These are phyloP conservation scores for Periconia sp. DNA, from an alignment of 2,329 filamentous ascomycete species.

Conservation along the genomic window DNA sequence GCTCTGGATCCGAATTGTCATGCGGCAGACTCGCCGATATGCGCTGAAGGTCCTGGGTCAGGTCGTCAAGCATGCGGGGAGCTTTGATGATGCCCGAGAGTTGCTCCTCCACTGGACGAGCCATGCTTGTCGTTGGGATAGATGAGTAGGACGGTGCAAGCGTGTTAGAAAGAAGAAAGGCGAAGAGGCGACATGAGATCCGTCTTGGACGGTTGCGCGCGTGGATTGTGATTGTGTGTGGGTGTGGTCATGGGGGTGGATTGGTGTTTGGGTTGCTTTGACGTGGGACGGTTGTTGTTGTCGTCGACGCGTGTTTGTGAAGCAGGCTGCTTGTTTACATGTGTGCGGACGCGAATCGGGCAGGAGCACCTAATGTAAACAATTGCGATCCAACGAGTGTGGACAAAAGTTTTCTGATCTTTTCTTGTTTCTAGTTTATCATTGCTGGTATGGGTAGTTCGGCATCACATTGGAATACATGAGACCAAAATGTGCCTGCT, in stretches of 20 bases:
- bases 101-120: not conserved
- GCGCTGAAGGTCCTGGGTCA: slow-evolving; percentile 10
- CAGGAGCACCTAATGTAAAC: no score
- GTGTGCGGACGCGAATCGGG: no score
- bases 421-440: not conserved
- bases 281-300: not conserved
- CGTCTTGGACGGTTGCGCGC: no score
- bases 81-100: slow-evolving; percentile 1
- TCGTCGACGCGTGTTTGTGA: not conserved
- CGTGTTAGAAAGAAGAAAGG: no score
- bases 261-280: not conserved
- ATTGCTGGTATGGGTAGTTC: no score
- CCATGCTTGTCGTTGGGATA: not conserved
- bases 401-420: not conserved
- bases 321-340: no score
- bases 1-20: slow-evolving; percentile 12
- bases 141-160: not conserved
- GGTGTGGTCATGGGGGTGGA: no score
- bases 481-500: no score
- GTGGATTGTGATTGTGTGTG: no score
- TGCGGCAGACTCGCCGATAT: slow-evolving; percentile 18
- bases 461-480: no score
- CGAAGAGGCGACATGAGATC: no score
- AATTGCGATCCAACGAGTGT: not conserved
- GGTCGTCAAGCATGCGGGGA: slow-evolving; percentile 19